Percentiles rank a stretch among this genome's conserved stretches.
phyloP scores from a whole-genome alignment of 2,329 filamentous ascomycete species.

The Dissoconium aciculare region DNA sequence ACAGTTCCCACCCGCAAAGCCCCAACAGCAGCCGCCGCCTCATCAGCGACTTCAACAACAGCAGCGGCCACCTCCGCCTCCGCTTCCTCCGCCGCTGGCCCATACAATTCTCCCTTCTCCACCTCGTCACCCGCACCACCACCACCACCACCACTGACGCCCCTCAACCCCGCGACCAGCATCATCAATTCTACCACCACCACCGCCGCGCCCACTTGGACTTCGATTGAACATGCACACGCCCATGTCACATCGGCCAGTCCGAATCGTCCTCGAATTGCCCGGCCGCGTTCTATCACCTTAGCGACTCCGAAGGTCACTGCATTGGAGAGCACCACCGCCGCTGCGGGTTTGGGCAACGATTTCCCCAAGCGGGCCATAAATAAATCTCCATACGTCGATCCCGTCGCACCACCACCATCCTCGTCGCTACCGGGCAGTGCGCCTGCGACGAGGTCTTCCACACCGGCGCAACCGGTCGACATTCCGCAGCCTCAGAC shows the following conservation, averaged over 20 bases:
- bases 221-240: conserved; percentile 11
- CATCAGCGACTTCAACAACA: too few relatives aligned
- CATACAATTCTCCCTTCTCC: too few relatives aligned
- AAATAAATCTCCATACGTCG: conserved; percentile 4
- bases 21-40: too few relatives aligned
- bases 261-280: conserved; percentile 10
- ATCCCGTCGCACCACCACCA: conserved; percentile 14
- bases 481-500: conserved; percentile 21
- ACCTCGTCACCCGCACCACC: too few relatives aligned
- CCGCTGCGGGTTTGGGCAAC: conserved; percentile 12
- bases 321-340: conserved; percentile 5
- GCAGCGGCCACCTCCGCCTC: too few relatives aligned
- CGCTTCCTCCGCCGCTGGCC: too few relatives aligned
- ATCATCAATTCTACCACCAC: too few relatives aligned
- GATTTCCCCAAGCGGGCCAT: conserved; percentile 10
- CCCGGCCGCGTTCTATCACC: conserved; percentile 19
- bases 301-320: conserved; percentile 9
- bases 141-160: too few relatives aligned
- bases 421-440: conserved; percentile 10
- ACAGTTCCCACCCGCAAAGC: too few relatives aligned
- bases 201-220: conserved; percentile 9
- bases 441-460: conserved; percentile 9
- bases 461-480: conserved; percentile 26
- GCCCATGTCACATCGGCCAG: conserved; percentile 9
- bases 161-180: too few relatives aligned